phyloP scores from a whole-genome alignment of 192 early-diverging fungal species.

The Backusella morwellensis region DNA sequence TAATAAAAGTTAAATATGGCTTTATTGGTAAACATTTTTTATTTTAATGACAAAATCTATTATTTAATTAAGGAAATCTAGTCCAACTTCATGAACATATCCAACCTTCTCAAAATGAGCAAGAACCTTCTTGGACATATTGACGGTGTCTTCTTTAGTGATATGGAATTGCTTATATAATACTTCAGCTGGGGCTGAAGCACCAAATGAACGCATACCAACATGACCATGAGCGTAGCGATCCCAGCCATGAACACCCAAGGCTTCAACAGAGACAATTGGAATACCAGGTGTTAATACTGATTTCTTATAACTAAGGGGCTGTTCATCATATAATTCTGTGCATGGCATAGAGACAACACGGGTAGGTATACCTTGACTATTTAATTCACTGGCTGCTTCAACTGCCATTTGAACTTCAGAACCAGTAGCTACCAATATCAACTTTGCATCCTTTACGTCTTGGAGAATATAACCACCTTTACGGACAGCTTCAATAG shows the following conservation, averaged over 20 bases:
- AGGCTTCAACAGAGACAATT: slow-evolving; percentile 85
- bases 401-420: slow-evolving; percentile 87
- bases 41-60: neutral
- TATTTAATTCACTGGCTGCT: slow-evolving; percentile 51
- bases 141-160: slow-evolving; percentile 11
- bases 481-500: slow-evolving; percentile 73
- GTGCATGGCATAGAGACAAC: slow-evolving; percentile 94
- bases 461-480: slow-evolving; percentile 83
- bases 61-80: neutral
- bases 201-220: slow-evolving; percentile 90
- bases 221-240: slow-evolving; percentile 87
- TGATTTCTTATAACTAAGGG: slow-evolving; percentile 70
- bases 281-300: slow-evolving; percentile 85
- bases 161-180: slow-evolving; percentile 19
- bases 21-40: too few relatives aligned
- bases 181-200: slow-evolving; percentile 40
- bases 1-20: too few relatives aligned
- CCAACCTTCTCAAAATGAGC: slow-evolving; percentile 13
- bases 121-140: slow-evolving; percentile 12
- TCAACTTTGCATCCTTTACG: slow-evolving; percentile 54
- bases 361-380: slow-evolving; percentile 45
- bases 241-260: slow-evolving; percentile 86
- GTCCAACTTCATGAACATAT: slow-evolving; percentile 17
- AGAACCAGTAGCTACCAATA: slow-evolving; percentile 85
- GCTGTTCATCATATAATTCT: slow-evolving; percentile 86